Evolutionary conservation across 345 rosid genomes (phyloP), one percentile per base, ranked within the genome.

Genomic region (Pistacia vera): DNA sequence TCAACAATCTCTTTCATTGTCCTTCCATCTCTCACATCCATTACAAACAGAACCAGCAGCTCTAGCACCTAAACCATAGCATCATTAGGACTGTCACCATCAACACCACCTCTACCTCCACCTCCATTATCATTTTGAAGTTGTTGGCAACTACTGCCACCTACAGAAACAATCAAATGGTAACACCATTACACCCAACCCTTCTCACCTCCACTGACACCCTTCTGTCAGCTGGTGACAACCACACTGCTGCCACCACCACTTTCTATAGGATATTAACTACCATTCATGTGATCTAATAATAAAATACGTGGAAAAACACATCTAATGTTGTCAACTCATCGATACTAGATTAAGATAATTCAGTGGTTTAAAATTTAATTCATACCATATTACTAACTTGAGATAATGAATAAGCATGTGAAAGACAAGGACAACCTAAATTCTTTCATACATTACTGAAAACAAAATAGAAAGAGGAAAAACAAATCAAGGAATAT

Each of bases 381-480:
- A 41, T 41, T 41, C 46, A 41, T 41, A 41, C 46, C 6, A 41
- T 41, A 20, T 36, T 41, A 73, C 28, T 17, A 63, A 63, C 63
- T 52, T 52, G 35, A 73, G 51, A 35, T 13, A 33, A 18, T 33
- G 62, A 51, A 30, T 8, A 52, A 73, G 52, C 18, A 38, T 22
- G 62, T 70, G 22, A 33, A n/a, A 74, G 70, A 64, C 64, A 13
- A 10, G 9, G 70, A 13, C 4, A 54, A 51, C 17, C n/a, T 2
- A 6, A 28, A 72, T 22, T 48, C 56, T 66, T 66, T 66, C 70
- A 66, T 66, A 9, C 22, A 72, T 60, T 46, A 61, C 11, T 13
- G n/a, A 8, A 70, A 59, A 72, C 4, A 13, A 60, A 61, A 41
- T 13, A 58, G 46, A 49, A 61, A 51, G 25, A 25, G 25, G 25